Percentiles rank a stretch among this genome's conserved stretches.
These are phyloP conservation scores for Phytophthora tentaculata DNA, from an alignment of 352 stramenopile genomes.

Conservation along the genomic window DNA sequence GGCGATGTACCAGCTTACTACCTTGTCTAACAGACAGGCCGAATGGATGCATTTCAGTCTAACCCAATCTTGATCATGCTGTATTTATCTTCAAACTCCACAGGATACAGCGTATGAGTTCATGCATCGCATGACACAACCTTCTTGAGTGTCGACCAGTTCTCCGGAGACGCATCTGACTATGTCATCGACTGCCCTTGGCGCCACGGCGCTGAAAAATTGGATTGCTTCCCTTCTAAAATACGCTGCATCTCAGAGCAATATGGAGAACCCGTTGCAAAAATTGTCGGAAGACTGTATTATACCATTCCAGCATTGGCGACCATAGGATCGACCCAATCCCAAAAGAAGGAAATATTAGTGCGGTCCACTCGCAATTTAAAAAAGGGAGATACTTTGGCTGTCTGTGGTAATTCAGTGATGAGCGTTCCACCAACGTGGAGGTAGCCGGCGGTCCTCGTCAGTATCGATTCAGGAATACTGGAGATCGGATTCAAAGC, in stretches of 20 bases:
- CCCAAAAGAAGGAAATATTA: conserved; percentile 25
- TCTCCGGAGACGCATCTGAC: background rate
- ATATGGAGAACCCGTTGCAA: background rate
- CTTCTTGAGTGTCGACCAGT: background rate
- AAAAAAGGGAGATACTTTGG: background rate
- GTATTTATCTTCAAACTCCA: conserved; percentile 1
- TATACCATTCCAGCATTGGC: background rate
- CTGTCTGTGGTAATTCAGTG: conserved; percentile 13
- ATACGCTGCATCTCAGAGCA: background rate
- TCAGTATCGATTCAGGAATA: conserved; percentile 7
- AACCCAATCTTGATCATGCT: background rate
- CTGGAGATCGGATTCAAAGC: conserved; percentile 24
- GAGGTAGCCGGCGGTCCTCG: conserved; percentile 3
- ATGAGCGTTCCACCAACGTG: conserved; percentile 24
- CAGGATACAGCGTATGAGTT: background rate
- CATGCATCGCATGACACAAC: background rate
- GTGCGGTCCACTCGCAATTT: conserved; percentile 24
- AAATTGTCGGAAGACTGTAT: background rate
- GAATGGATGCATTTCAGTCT: background rate
- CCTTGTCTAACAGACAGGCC: too few species aligned
- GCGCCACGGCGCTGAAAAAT: background rate
- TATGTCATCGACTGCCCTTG: background rate
- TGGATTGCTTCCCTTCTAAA: background rate
- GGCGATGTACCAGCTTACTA: too few species aligned
- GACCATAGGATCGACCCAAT: conserved; percentile 20